A percentile compares a stretch with the other conserved stretches of the same genome.
Conservation (phyloP, 805 yeast genomes). For the Danielia oregonensis region DNA sequence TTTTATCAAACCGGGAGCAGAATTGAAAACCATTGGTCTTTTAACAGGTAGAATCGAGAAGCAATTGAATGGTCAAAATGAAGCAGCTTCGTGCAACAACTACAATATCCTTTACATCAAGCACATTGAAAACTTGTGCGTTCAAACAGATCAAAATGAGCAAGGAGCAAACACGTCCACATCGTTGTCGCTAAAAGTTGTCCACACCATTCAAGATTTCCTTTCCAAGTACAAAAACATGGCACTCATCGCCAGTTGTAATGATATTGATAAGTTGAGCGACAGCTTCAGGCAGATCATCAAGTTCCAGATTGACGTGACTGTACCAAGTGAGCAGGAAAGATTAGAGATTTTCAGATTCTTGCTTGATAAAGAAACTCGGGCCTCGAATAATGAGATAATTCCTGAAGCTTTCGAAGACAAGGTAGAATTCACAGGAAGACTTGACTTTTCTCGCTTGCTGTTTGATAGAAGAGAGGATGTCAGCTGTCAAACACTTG, state of each 20-base stretch:
- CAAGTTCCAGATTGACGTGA: slow-evolving; percentile 71
- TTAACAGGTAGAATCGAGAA: slow-evolving; percentile 75
- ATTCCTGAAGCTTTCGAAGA: slow-evolving; percentile 19
- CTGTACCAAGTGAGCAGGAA: slow-evolving; percentile 78
- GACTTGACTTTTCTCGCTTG: slow-evolving; percentile 13
- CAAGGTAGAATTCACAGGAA: slow-evolving; percentile 15
- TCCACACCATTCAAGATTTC: slow-evolving; percentile 54
- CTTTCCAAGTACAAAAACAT: slow-evolving; percentile 39
- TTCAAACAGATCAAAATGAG: slow-evolving; percentile 58
- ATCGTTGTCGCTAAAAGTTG: slow-evolving; percentile 50
- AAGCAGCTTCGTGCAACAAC: slow-evolving; percentile 27
- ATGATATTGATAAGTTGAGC: slow-evolving; percentile 66
- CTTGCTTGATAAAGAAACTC: slow-evolving; percentile 30
- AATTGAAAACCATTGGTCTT: slow-evolving; percentile 72
- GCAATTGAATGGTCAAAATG: slow-evolving; percentile 26
- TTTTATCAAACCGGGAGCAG: slow-evolving; percentile 64
- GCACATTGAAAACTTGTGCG: slow-evolving; percentile 76
- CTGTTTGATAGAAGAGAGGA: slow-evolving; percentile 27
- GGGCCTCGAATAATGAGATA: slow-evolving; percentile 5
- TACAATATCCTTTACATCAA: slow-evolving; percentile 52
- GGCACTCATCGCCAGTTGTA: slow-evolving; percentile 60
- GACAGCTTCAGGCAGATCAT: slow-evolving; percentile 62
- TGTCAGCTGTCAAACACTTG: slow-evolving; percentile 53
- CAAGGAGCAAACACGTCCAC: slow-evolving; percentile 38
- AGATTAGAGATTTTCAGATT: slow-evolving; percentile 59